These are phyloP conservation scores for Sclerotinia subarctica DNA, from an alignment of 2,329 filamentous ascomycete genomes.

Conservation along the genomic window DNA sequence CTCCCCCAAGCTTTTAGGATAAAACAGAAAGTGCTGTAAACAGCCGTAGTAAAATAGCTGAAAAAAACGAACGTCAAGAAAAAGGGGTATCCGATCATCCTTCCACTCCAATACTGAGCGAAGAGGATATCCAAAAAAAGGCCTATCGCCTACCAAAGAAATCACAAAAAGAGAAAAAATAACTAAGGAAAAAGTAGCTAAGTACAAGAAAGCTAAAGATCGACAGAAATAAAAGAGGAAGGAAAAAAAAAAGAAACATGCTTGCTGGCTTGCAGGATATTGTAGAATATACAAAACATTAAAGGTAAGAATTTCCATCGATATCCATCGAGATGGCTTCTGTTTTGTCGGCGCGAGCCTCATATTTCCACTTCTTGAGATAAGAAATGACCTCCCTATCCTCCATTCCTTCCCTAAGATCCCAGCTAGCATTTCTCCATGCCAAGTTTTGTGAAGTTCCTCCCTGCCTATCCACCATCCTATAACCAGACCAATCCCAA, in stretches of 20 bases:
- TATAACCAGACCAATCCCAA: not conserved
- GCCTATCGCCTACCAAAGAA: not conserved
- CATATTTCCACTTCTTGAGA: not conserved
- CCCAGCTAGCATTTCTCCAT: not conserved
- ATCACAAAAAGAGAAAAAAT: not conserved
- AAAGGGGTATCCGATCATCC: constrained; percentile 9
- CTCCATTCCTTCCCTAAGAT: not conserved
- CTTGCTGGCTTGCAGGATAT: not conserved
- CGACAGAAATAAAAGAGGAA: not conserved
- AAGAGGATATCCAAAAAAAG: constrained; percentile 1
- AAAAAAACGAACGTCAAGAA: constrained; percentile 2
- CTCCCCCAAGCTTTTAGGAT: not conserved
- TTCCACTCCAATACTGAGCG: constrained; percentile 4
- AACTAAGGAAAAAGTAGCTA: constrained; percentile 1
- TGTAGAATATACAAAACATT: constrained; percentile 11
- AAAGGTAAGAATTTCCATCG: not conserved
- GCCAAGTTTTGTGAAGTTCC: constrained; percentile 11
- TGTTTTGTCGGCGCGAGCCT: constrained; percentile 5
- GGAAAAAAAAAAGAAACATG: not conserved
- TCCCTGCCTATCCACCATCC: not conserved
- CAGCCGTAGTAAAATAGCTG: not conserved
- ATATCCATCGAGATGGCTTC: not conserved
- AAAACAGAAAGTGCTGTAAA: constrained; percentile 3
- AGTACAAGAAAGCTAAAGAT: not conserved
- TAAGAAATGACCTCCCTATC: not conserved